These are phyloP conservation scores for Ophiocordyceps camponoti-saundersi DNA, from an alignment of 2,329 filamentous ascomycete species.

Conservation along the genomic window DNA sequence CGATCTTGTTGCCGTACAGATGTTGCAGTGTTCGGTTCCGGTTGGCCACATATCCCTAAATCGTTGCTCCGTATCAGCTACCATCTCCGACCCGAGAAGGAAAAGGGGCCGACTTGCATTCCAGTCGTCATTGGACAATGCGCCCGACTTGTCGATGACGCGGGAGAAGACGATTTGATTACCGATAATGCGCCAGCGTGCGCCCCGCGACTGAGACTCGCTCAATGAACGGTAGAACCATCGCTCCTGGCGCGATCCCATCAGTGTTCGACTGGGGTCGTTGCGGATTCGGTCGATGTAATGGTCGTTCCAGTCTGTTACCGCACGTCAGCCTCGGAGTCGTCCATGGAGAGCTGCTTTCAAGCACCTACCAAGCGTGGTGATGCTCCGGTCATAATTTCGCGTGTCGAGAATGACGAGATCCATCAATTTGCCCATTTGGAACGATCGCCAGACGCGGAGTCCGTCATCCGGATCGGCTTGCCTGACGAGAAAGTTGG, in stretches of 20 bases:
- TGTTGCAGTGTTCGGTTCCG: constrained; percentile 53
- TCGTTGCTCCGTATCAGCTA: background rate
- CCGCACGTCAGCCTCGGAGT: constrained; percentile 1
- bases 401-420: constrained; percentile 53
- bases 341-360: background rate
- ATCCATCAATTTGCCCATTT: constrained; percentile 48
- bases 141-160: constrained; percentile 17
- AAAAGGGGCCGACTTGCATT: constrained; percentile 10
- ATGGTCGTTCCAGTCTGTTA: constrained; percentile 33
- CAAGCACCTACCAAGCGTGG: constrained; percentile 16
- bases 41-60: constrained; percentile 47
- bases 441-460: constrained; percentile 50
- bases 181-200: constrained; percentile 54
- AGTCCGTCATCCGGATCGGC: constrained; percentile 53
- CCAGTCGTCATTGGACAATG: constrained; percentile 17
- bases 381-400: constrained; percentile 51
- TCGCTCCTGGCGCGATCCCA: constrained; percentile 56
- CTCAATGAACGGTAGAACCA: constrained; percentile 52
- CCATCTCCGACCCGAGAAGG: background rate
- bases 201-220: constrained; percentile 42
- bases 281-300: constrained; percentile 46
- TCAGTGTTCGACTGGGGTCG: constrained; percentile 49
- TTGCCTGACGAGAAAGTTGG: constrained; percentile 20
- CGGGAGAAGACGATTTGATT: constrained; percentile 53
- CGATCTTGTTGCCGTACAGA: constrained; percentile 49